Percentiles rank a stretch among this genome's conserved stretches.
Conservation (phyloP, 176 grass and related monocot species). For the Oryza glaberrima region DNA sequence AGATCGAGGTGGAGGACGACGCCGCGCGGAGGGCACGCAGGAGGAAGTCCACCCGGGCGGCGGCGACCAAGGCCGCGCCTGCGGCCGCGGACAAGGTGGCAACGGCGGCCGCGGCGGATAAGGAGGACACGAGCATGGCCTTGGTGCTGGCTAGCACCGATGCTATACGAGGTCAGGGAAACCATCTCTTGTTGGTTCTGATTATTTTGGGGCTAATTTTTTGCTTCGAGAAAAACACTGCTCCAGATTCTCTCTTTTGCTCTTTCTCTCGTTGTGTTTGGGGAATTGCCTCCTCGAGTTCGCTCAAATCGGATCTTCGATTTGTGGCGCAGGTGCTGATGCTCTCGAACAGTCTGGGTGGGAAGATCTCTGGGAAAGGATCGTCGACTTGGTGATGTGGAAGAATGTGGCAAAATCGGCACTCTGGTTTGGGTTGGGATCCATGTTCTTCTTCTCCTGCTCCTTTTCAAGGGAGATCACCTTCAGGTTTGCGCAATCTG, state of each 20-base stretch:
- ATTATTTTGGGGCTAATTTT: background rate
- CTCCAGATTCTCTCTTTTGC: background rate
- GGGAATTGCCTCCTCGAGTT: background rate
- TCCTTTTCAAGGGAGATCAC: constrained; percentile 72
- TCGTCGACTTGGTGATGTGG: constrained; percentile 85
- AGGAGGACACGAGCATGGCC: constrained; percentile 46
- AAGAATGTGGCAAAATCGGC: constrained; percentile 79
- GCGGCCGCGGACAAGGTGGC: constrained; percentile 28
- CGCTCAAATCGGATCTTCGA: background rate
- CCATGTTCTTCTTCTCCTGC: constrained; percentile 77
- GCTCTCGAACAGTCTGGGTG: constrained; percentile 21
- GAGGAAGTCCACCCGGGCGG: constrained; percentile 44
- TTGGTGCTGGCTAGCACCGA: constrained; percentile 38
- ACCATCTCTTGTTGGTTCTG: background rate
- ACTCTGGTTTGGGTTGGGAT: constrained; percentile 85
- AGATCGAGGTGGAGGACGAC: constrained; percentile 57
- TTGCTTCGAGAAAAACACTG: background rate
- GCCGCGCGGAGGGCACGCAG: constrained; percentile 49
- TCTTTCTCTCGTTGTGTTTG: background rate
- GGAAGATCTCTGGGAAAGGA: constrained; percentile 53
- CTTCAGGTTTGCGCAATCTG: constrained; percentile 60
- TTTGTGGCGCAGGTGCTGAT: background rate
- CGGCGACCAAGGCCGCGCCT: constrained; percentile 11
- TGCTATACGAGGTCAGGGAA: constrained; percentile 40
- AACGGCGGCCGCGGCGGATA: background rate